Base-by-base conservation (phyloP, 495 filamentous ascomycete genomes). In the Friedmanniomyces simplex region DNA sequence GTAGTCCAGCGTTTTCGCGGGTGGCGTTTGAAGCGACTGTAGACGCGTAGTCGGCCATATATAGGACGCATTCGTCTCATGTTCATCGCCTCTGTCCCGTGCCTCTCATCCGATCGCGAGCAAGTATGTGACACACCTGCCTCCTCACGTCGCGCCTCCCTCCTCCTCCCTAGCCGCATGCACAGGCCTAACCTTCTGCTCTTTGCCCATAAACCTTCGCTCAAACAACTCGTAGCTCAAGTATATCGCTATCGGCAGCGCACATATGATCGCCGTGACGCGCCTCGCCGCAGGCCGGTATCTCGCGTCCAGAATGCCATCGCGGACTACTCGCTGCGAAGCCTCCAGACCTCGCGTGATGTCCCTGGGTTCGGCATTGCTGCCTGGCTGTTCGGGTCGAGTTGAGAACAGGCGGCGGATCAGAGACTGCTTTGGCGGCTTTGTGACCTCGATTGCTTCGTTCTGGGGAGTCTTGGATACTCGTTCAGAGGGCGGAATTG, bases 261-360 rank as follows among this genome's bases (percentile, higher is more conserved):
- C 36, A 10, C 36, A 24, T n/a, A 63, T 51, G 25, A 60, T 24
- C 6, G 26, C 16, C 1, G 25, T 54, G 14, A 45, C 32, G 26
- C 25, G 13, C 20, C 47, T 36, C 20, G 61, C 56, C 3, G 39
- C 42, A 12, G 58, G 43, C 26, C 48, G 61, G 49, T 63, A 63
- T 28, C 60, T 13, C 26, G 55, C 50, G 32, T 63, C 60, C 18
- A 62, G 37, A 1, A 48, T 24, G 1, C 59, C 59, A 13, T 36
- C 43, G 22, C 32, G 16, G 7, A 58, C 54, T 4, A 49, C 47
- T 32, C 50, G 32, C 45, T 54, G 24, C 20, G 55, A 16, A 24
- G 59, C 59, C 21, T 36, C 36, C 6, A 26, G 1, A 5, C 54
- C 59, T 7, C 59, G 47, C 39, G 36, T 48, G 5, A 51, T 12